Conservation (phyloP, 257 asterid species). For the Catharanthus roseus region DNA sequence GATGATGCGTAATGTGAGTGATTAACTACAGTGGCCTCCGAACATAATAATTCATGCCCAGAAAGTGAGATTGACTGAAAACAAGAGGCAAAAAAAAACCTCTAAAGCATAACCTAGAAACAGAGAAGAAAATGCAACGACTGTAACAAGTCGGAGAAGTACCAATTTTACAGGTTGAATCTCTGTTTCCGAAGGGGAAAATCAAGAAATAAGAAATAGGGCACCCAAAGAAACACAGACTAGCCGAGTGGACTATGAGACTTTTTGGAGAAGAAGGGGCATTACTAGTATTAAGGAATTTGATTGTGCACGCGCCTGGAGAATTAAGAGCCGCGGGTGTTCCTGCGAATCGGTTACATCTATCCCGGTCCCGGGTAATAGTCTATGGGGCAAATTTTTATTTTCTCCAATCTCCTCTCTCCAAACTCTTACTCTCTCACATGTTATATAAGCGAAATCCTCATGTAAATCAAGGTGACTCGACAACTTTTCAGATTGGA, state of each 20-base stretch:
- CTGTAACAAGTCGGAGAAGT: not conserved
- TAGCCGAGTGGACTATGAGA: not conserved
- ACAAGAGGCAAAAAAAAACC: too few species aligned
- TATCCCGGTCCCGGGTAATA: too few species aligned
- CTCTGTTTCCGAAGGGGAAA: not conserved
- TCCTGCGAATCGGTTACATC: too few species aligned
- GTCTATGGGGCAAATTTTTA: too few species aligned
- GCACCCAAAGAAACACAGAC: not conserved
- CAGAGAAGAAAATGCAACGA: not conserved
- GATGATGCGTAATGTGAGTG: not conserved
- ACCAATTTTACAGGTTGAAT: not conserved
- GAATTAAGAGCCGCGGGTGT: too few species aligned
- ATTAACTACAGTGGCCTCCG: not conserved
- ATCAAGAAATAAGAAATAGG: conserved; percentile 5
- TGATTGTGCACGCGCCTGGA: not conserved
- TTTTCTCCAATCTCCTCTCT: too few species aligned
- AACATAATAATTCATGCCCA: not conserved
- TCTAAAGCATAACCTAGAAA: not conserved
- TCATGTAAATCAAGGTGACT: too few species aligned
- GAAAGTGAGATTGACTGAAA: not conserved
- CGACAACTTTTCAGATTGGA: too few species aligned
- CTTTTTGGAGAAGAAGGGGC: conserved; percentile 4
- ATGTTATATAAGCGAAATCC: too few species aligned
- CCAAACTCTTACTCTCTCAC: too few species aligned
- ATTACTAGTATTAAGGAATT: too few species aligned